Percentiles rank a stretch among this genome's conserved stretches.
phyloP scores from a whole-genome alignment of 208 protist genomes.

The Leishmania braziliensis region DNA sequence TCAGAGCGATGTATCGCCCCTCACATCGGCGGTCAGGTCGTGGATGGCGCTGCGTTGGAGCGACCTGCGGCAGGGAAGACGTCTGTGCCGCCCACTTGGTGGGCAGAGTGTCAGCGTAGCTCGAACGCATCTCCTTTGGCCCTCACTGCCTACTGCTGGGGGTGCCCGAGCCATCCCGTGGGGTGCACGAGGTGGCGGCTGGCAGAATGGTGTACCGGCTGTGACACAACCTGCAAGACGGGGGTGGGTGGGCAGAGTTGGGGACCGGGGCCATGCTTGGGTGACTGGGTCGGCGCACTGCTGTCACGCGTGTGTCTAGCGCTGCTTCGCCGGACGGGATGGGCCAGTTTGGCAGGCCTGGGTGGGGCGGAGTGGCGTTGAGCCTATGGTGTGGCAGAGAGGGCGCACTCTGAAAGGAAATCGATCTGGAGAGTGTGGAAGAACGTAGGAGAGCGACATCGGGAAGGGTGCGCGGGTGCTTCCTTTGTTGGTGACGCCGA shows the following conservation, averaged over 20 bases:
- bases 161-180: neutral
- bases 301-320: neutral
- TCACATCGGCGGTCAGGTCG: neutral
- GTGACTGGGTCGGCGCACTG: neutral
- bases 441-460: neutral
- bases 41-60: neutral
- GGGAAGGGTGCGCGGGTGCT: neutral
- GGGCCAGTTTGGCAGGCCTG: neutral
- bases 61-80: neutral
- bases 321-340: neutral
- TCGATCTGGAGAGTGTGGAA: neutral
- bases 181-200: neutral
- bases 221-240: neutral
- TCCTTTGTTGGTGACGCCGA: neutral
- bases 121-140: neutral
- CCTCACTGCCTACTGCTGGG: neutral
- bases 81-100: neutral
- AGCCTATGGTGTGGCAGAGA: neutral
- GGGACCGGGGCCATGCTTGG: neutral
- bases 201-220: neutral
- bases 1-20: neutral
- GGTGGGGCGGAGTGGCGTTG: neutral
- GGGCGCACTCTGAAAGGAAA: too few species aligned
- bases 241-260: neutral
- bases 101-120: neutral